Conservation (phyloP, 2,329 filamentous ascomycete species). For the Phoma sp. region DNA sequence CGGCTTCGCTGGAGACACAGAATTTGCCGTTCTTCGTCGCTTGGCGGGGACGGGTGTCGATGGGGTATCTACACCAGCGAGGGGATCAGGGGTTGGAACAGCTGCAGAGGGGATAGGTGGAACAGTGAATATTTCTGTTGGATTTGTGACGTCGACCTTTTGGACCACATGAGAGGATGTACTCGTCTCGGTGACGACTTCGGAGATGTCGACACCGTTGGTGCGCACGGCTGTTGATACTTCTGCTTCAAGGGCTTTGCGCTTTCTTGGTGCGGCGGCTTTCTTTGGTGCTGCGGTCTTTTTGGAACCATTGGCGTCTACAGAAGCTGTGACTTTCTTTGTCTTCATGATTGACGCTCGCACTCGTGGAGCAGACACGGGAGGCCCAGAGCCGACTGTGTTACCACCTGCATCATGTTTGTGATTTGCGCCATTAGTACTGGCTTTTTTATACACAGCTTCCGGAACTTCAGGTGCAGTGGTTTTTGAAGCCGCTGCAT, state of each 20-base stretch:
- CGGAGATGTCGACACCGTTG: not conserved
- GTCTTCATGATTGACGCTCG: too few species aligned
- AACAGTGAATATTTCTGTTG: not conserved
- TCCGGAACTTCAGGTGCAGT: not conserved
- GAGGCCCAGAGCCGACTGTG: not conserved
- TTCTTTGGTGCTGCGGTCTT: conserved; percentile 3
- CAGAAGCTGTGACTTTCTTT: not conserved
- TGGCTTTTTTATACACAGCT: not conserved
- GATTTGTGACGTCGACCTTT: not conserved
- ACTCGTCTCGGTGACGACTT: not conserved
- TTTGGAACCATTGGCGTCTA: not conserved
- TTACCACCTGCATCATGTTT: not conserved
- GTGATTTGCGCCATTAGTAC: not conserved
- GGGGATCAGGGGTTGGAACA: not conserved
- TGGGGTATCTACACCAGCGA: conserved; percentile 21
- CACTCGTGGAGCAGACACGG: too few species aligned
- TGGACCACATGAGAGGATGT: not conserved
- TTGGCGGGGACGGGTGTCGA: conserved; percentile 43
- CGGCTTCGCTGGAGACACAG: conserved; percentile 27
- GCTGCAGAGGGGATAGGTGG: not conserved
- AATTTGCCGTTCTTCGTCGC: conserved; percentile 24
- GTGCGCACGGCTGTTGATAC: not conserved
- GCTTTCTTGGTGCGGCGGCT: conserved; percentile 22
- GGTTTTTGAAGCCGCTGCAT: conserved; percentile 41
- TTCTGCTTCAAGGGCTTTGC: conserved; percentile 24